Conservation (phyloP, 2,329 filamentous ascomycete species). For the Apiospora arundinis region DNA sequence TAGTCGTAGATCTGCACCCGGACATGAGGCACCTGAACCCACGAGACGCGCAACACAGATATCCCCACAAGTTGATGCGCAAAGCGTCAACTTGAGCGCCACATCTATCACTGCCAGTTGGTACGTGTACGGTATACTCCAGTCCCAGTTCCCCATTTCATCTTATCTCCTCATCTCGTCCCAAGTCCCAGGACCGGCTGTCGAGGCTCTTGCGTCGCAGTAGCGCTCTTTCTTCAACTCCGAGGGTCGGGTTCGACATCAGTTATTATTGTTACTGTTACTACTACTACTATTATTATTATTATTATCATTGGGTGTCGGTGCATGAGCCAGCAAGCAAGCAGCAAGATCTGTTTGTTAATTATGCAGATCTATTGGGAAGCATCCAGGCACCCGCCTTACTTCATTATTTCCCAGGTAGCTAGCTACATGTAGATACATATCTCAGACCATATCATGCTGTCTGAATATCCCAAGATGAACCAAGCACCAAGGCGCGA, state of each 20-base stretch:
- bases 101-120: background rate
- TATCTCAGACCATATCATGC: background rate
- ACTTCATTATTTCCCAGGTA: background rate
- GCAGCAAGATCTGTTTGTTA: background rate
- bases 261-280: too few species aligned
- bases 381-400: background rate
- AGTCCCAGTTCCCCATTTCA: slow-evolving; percentile 5
- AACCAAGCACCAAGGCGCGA: background rate
- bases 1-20: slow-evolving; percentile 1
- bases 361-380: background rate
- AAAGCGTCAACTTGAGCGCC: slow-evolving; percentile 15
- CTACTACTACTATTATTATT: background rate
- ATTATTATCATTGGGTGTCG: background rate
- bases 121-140: background rate
- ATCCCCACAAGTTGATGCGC: background rate
- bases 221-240: background rate
- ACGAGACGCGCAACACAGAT: slow-evolving; percentile 18
- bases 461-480: background rate
- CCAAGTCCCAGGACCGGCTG: slow-evolving; percentile 6
- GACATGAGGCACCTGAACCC: background rate
- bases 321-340: background rate
- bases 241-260: background rate
- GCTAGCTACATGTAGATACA: too few species aligned
- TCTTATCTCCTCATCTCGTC: slow-evolving; percentile 16
- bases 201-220: slow-evolving; percentile 17